Conservation (phyloP, 1,284 basidiomycete species). For the Ceratobasidium sp. region DNA sequence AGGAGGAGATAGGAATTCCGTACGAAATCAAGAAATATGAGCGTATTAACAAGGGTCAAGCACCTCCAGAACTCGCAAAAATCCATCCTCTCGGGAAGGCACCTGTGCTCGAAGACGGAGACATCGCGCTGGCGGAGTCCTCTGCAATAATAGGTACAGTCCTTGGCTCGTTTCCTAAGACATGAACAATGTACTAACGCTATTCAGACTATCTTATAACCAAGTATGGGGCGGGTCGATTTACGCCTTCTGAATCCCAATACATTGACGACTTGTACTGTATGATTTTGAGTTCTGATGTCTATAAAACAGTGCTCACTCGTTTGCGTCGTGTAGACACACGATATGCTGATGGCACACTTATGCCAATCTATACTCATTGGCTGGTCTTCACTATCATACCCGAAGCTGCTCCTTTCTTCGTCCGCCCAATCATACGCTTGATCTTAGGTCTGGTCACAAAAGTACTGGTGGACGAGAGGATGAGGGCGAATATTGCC, state of each 20-base stretch:
- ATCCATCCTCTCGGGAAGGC: slow-evolving; percentile 65
- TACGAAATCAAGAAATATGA: slow-evolving; percentile 59
- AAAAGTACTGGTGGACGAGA: slow-evolving; percentile 33
- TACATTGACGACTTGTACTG: slow-evolving; percentile 50
- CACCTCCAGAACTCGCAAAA: slow-evolving; percentile 62
- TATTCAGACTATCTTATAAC: slow-evolving; percentile 48
- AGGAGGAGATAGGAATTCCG: slow-evolving; percentile 32
- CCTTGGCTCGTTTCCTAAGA: neutral
- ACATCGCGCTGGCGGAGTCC: slow-evolving; percentile 64
- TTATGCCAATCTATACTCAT: slow-evolving; percentile 44
- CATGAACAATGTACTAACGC: neutral
- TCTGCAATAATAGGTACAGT: slow-evolving; percentile 65
- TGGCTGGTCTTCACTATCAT: slow-evolving; percentile 46
- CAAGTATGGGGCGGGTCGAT: slow-evolving; percentile 49
- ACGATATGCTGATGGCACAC: slow-evolving; percentile 50
- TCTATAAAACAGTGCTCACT: neutral
- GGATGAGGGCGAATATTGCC: slow-evolving; percentile 21
- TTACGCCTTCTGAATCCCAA: slow-evolving; percentile 39
- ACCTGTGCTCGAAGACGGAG: slow-evolving; percentile 66
- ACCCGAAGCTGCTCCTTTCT: slow-evolving; percentile 44
- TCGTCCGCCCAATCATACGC: slow-evolving; percentile 46
- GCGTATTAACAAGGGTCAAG: slow-evolving; percentile 58
- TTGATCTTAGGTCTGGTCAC: slow-evolving; percentile 38
- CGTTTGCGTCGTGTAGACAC: slow-evolving; percentile 34
- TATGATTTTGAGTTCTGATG: slow-evolving; percentile 16